Conservation (phyloP, 495 filamentous ascomycete genomes). For the Astrothelium subdiscretum region DNA sequence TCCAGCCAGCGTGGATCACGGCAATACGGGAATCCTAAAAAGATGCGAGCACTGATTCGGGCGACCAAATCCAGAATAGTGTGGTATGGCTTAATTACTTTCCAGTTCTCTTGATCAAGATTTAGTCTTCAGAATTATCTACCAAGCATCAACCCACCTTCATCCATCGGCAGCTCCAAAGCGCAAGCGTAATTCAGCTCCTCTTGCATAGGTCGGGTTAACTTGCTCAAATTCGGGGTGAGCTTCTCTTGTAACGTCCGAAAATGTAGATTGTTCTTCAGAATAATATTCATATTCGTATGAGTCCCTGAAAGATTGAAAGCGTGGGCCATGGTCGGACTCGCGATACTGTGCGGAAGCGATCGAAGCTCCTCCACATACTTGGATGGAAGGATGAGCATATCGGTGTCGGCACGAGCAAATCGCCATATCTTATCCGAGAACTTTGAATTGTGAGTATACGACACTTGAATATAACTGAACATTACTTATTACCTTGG, state of each 20-base stretch:
- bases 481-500: constrained; percentile 34
- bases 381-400: constrained; percentile 6
- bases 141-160: not conserved
- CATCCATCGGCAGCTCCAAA: not conserved
- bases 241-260: not conserved
- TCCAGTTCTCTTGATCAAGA: not conserved
- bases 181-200: not conserved
- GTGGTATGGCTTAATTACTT: not conserved
- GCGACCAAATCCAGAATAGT: not conserved
- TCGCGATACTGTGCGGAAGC: not conserved
- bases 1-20: not conserved
- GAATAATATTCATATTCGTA: constrained; percentile 8
- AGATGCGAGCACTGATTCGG: not conserved
- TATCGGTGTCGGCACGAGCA: constrained; percentile 7
- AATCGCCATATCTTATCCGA: constrained; percentile 1
- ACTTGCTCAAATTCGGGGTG: not conserved
- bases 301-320: not conserved
- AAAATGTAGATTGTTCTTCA: constrained; percentile 3
- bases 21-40: not conserved
- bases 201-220: not conserved
- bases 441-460: constrained; percentile 6
- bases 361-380: constrained; percentile 9
- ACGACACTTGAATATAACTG: not conserved
- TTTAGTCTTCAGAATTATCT: not conserved
- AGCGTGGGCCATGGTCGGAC: constrained; percentile 1